Evolutionary conservation across 2,329 filamentous ascomycete genomes (phyloP).

Genomic region (Bipolaris bicolor): DNA sequence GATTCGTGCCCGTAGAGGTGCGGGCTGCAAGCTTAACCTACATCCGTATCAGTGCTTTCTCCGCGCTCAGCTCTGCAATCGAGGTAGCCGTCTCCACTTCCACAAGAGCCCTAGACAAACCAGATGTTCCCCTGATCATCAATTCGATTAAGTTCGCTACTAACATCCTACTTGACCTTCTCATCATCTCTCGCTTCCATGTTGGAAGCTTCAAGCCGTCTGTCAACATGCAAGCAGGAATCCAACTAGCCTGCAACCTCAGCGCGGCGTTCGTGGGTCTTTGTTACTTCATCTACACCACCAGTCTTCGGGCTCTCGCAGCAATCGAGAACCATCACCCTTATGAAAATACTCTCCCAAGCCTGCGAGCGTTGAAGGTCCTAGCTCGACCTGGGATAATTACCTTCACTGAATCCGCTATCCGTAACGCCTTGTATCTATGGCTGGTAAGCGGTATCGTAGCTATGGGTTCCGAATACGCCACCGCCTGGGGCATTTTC

Average conservation of each 20-base stretch:
- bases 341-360: constrained; percentile 26
- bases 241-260: constrained; percentile 63
- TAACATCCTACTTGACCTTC: constrained; percentile 71
- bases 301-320: constrained; percentile 33
- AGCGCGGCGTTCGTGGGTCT: constrained; percentile 55
- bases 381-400: constrained; percentile 64
- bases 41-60: constrained; percentile 68
- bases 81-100: constrained; percentile 67
- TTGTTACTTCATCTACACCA: constrained; percentile 61
- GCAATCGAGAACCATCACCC: not conserved
- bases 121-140: constrained; percentile 71
- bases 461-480: constrained; percentile 66
- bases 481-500: constrained; percentile 76
- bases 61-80: constrained; percentile 65
- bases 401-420: constrained; percentile 68
- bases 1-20: constrained; percentile 68
- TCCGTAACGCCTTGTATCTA: constrained; percentile 72
- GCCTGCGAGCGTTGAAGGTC: constrained; percentile 54
- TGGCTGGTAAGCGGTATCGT: constrained; percentile 73
- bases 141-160: constrained; percentile 67
- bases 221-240: constrained; percentile 68
- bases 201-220: constrained; percentile 61
- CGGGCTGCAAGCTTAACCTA: constrained; percentile 65
- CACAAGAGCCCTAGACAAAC: constrained; percentile 70
- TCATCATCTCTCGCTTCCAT: constrained; percentile 71